These are phyloP conservation scores for Syzygium oleosum DNA, from an alignment of 345 rosid species.

Conservation along the genomic window DNA sequence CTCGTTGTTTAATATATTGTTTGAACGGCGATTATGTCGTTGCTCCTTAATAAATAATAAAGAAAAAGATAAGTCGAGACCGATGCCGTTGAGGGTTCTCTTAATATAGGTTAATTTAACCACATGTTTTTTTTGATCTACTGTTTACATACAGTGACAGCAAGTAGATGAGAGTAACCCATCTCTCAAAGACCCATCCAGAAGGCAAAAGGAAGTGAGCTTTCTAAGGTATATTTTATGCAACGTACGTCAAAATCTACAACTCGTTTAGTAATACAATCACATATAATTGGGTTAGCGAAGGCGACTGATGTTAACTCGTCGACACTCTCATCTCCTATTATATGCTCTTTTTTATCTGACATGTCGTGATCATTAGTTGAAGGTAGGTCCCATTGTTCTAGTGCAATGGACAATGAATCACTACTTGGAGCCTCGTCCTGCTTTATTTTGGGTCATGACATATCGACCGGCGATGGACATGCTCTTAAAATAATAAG, in stretches of 20 bases:
- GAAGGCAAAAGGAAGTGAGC: neutral
- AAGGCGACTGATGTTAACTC: neutral
- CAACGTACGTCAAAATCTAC: neutral
- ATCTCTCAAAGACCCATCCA: neutral
- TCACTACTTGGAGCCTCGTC: neutral
- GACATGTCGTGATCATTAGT: neutral
- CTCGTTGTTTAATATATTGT: neutral
- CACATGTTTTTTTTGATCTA: neutral
- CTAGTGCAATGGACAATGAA: neutral
- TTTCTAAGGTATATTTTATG: neutral
- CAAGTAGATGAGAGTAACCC: neutral
- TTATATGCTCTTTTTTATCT: neutral
- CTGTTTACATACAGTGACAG: neutral
- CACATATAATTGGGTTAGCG: neutral
- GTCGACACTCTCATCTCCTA: neutral
- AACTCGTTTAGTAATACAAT: neutral
- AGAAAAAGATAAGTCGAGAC: neutral
- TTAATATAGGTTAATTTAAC: neutral
- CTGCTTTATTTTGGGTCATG: neutral
- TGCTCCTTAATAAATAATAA: neutral
- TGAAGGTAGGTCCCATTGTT: neutral
- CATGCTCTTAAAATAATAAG: neutral
- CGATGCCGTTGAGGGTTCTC: neutral
- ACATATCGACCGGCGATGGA: neutral
- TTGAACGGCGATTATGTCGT: neutral